Conservation (phyloP, 2,329 filamentous ascomycete species). For the Acarospora socialis region DNA sequence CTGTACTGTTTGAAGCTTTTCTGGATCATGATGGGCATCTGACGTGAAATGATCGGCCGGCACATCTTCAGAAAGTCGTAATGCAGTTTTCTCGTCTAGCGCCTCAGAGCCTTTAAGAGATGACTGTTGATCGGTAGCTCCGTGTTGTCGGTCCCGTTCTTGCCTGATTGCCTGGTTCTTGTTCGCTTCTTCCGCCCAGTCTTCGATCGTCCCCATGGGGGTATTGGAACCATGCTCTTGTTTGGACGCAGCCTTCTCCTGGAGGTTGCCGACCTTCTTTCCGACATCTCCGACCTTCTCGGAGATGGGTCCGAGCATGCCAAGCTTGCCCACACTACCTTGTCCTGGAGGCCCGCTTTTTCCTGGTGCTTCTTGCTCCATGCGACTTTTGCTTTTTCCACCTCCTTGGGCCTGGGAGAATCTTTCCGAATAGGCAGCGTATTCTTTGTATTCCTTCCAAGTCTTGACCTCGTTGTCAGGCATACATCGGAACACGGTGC, state of each 20-base stretch:
- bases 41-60: conserved; percentile 2
- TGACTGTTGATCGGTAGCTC: conserved; percentile 19
- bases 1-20: conserved; percentile 19
- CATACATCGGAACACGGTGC: conserved; percentile 90
- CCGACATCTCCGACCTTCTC: conserved; percentile 22
- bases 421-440: conserved; percentile 57
- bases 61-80: conserved; percentile 8
- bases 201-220: conserved; percentile 18
- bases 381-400: conserved; percentile 38
- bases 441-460: conserved; percentile 88
- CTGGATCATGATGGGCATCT: background rate
- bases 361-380: conserved; percentile 31
- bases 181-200: conserved; percentile 22
- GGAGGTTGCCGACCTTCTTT: conserved; percentile 19
- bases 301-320: conserved; percentile 15
- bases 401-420: conserved; percentile 54
- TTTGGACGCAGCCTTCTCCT: conserved; percentile 18
- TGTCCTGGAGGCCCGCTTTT: conserved; percentile 26
- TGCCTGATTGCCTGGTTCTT: conserved; percentile 22
- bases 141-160: conserved; percentile 14
- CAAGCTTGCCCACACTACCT: conserved; percentile 19
- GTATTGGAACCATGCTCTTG: conserved; percentile 12
- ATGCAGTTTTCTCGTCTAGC: conserved; percentile 11
- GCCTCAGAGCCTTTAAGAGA: too few species aligned
- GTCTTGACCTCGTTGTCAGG: conserved; percentile 87